Base-by-base conservation (phyloP, 139 green algal species). In the Tetradesmus lagerheimii region DNA sequence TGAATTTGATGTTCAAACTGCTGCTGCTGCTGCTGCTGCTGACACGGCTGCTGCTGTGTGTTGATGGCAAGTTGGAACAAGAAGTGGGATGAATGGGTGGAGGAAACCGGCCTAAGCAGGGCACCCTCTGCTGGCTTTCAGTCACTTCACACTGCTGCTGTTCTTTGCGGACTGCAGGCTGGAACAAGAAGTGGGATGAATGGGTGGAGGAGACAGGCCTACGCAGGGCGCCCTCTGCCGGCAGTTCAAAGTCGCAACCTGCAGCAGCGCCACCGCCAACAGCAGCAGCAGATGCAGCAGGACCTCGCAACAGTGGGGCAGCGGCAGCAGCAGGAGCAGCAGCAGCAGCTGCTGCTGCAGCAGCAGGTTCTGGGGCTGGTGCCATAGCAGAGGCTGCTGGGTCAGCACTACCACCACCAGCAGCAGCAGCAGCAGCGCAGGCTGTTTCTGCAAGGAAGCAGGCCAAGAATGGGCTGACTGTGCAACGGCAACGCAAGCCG, bases 161-260 rank as follows among this genome's bases (percentile, higher is more conserved):
- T 20, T 81, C 6, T 11, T 14, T 37, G 41, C 18, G 5, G 8
- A 79, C 11, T 81, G 64, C 83, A 88, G 83, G 83, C 16, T 98
- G 94, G 94, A 97, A 97, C 91, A 97, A 97, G 88, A 95, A 97
- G 79, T 95, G 93, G 81, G 95, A 98, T 85, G 95, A 97, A 74
- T 97, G 96, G 96, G 94, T 98, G 66, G 93, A 97, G 83, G 93
- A 95, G 85, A 39, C 88, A 0, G 95, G 93, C 25, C 80, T 96
- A 2, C 77, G 92, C 14, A 92, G 94, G 45, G 88, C 88, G 35
- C 47, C 82, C 20, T 38, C 31, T 27, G 27, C 29, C 25, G 14
- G 31, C 71, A 41, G 71, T 12, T 23, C 29, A 6, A 38, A 38
- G 31, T 18, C 71, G 41, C 71, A 38, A 9, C 71, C n/a, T 25